Base-by-base conservation (phyloP, 2,329 filamentous ascomycete species). In the Pseudocercospora eumusae region DNA sequence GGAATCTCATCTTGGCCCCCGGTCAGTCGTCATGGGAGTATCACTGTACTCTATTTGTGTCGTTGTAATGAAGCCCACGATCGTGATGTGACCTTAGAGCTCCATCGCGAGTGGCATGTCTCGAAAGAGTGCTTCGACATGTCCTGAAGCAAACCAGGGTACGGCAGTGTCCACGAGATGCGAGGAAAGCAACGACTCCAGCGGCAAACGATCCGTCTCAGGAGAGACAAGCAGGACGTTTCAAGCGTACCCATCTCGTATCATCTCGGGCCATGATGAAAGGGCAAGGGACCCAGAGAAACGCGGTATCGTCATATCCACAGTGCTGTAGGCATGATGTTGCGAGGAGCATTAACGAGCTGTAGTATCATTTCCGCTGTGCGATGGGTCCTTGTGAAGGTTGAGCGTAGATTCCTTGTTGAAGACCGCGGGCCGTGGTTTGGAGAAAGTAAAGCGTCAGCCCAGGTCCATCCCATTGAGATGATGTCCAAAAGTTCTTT, bases 201-300 rank as follows among this genome's bases (percentile, higher is more conserved):
- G 28, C 50, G 50, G 27, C 10, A 54, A 23, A 23, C 9, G 27
- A 23, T 33, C 13, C 50, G 28, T 54, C 8, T 54, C 50, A 54
- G 50, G 50, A 36, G 50, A 31, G 27, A 54, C 15, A 10, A n/a
- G 27, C 50, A 33, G 50, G 28, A 28, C 15, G 27, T 47, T 36
- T 31, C 60, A 61, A 44, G 53, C 54, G 15, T 40, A 52, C 52
- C 56, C 56, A 59, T 56, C 50, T 42, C 56, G 42, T 11, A 62
- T 59, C 56, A 62, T 59, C 60, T 62, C 56, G 56, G 49, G 13
- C 27, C 25, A 56, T 52, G n/a, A 40, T 47, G 42, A n/a, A 47
- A 33, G n/a, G 8, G 18, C 50, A 15, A 42, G 50, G 56, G 42
- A 20, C 4, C n/a, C 27, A 20, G 27, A 47, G 33, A 20, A 21